phyloP scores from a whole-genome alignment of 2,329 filamentous ascomycete genomes.

The Diplodia intermedia region DNA sequence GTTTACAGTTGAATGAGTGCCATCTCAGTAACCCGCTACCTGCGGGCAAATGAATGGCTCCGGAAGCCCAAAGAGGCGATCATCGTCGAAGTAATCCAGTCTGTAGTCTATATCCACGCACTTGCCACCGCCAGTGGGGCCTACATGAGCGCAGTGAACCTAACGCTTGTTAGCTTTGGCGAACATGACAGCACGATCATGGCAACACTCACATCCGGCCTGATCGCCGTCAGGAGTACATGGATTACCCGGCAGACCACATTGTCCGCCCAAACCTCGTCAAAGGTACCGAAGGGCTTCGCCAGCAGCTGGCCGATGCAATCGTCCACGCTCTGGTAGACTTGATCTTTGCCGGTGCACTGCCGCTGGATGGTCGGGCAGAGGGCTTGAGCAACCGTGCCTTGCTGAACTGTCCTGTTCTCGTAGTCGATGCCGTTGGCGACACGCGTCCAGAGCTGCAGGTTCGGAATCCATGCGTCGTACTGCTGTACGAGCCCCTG shows the following conservation, averaged over 20 bases:
- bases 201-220: constrained; percentile 36
- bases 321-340: constrained; percentile 46
- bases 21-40: background rate
- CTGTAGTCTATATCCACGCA: constrained; percentile 41
- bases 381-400: constrained; percentile 41
- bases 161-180: background rate
- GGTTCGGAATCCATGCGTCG: constrained; percentile 55
- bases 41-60: constrained; percentile 19
- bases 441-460: constrained; percentile 49
- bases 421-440: constrained; percentile 41
- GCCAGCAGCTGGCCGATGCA: constrained; percentile 44
- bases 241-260: constrained; percentile 54
- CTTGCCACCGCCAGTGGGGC: constrained; percentile 42
- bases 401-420: constrained; percentile 38
- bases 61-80: constrained; percentile 34
- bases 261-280: constrained; percentile 55
- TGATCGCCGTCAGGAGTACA: constrained; percentile 45
- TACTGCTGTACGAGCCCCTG: constrained; percentile 53
- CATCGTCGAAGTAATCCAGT: constrained; percentile 40
- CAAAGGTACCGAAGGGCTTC: constrained; percentile 52
- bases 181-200: too few species aligned
- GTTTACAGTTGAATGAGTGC: background rate
- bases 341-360: constrained; percentile 49
- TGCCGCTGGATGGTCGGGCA: constrained; percentile 46
- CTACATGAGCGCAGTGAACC: constrained; percentile 42